Evolutionary conservation across 2,329 filamentous ascomycete genomes (phyloP).

Genomic region (Cladorrhinum sp.): DNA sequence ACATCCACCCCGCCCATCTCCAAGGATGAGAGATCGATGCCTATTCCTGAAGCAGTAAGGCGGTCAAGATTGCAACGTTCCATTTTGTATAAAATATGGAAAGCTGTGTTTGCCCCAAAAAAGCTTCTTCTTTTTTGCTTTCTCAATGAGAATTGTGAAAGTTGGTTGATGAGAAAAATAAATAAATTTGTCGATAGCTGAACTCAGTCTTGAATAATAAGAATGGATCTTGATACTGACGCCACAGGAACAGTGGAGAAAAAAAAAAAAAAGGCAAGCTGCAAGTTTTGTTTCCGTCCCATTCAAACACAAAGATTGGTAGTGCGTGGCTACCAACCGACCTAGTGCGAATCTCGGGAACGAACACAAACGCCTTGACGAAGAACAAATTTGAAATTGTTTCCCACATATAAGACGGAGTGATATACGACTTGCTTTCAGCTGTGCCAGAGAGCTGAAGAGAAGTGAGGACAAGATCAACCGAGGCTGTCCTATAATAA

Average conservation of each 20-base stretch:
- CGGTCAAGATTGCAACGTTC: constrained; percentile 27
- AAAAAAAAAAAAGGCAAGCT: neutral
- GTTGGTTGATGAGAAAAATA: too few species aligned
- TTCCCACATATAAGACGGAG: too few species aligned
- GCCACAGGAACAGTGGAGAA: neutral
- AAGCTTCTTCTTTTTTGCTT: neutral
- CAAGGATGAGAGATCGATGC: too few species aligned
- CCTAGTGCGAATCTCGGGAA: constrained; percentile 14
- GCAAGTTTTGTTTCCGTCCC: constrained; percentile 6
- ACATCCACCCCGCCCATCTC: too few species aligned
- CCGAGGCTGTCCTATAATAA: neutral
- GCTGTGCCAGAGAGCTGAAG: neutral
- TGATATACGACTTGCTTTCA: neutral
- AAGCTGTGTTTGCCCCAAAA: neutral
- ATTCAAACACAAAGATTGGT: neutral
- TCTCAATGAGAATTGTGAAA: neutral
- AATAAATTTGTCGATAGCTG: too few species aligned
- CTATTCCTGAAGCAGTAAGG: too few species aligned
- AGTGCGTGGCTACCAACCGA: neutral
- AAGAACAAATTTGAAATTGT: too few species aligned
- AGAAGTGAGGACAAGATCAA: constrained; percentile 1
- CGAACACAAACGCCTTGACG: neutral
- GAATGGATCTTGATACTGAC: too few species aligned
- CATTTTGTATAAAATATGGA: constrained; percentile 16
- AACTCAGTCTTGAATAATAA: too few species aligned